A percentile compares a stretch with the other conserved stretches of the same genome.
These are phyloP conservation scores for Aureobasidium uvarum DNA, from an alignment of 2,329 filamentous ascomycete species.

Conservation along the genomic window DNA sequence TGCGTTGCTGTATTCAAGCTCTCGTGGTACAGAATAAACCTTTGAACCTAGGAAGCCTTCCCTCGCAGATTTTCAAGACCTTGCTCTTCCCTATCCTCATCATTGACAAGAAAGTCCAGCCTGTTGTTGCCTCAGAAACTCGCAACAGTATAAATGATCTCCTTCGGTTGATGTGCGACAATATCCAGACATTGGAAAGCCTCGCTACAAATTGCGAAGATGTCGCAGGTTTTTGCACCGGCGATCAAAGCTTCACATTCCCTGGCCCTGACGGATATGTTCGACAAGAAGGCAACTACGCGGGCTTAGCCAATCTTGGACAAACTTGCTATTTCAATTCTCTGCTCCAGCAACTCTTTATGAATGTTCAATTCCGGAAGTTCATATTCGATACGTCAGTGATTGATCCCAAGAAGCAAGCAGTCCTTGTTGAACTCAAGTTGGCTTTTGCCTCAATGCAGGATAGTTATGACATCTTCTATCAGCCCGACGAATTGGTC, in stretches of 20 bases:
- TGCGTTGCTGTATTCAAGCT: conserved; percentile 38
- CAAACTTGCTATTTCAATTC: conserved; percentile 99
- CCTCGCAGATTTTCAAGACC: conserved; percentile 31
- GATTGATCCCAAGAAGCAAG: conserved; percentile 60
- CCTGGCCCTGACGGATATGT: conserved; percentile 47
- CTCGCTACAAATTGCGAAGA: conserved; percentile 28
- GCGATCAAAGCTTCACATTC: not conserved
- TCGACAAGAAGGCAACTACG: conserved; percentile 75
- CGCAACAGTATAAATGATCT: conserved; percentile 42
- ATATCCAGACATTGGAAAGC: conserved; percentile 28
- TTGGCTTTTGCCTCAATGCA: conserved; percentile 84
- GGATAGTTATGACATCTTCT: conserved; percentile 68
- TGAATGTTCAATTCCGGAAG: conserved; percentile 83
- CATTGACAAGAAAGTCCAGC: not conserved
- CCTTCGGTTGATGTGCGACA: conserved; percentile 38
- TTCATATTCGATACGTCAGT: conserved; percentile 66
- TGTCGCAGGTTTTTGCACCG: conserved; percentile 16
- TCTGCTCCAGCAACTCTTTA: conserved; percentile 88
- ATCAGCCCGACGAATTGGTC: conserved; percentile 72
- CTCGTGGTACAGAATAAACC: conserved; percentile 37
- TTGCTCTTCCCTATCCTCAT: conserved; percentile 33
- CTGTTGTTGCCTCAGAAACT: conserved; percentile 37
- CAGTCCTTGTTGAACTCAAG: conserved; percentile 73
- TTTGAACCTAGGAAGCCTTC: conserved; percentile 31
- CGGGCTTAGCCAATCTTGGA: conserved; percentile 86